Base-by-base conservation (phyloP, 179 eudicot genomes). In the Beta macrorhiza region DNA sequence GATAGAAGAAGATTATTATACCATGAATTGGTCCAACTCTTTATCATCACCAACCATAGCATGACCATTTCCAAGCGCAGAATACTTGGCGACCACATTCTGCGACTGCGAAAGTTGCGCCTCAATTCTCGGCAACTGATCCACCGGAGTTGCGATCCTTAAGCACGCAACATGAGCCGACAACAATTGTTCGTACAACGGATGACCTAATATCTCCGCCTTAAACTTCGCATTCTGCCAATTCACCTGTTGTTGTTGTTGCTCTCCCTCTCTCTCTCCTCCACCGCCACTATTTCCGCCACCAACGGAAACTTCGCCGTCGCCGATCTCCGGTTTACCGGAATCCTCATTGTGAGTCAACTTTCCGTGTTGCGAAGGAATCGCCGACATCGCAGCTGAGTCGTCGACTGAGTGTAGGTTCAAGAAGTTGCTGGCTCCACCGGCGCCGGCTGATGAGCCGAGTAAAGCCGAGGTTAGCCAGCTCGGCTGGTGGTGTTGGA, bases 131-230 rank as follows among this genome's bases (percentile, higher is more conserved):
- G 90, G 91, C 79, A 92, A 72, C 87, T 92, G 93, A 85, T 92
- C 97, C 69, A 92, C 93, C 75, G 97, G 97, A 71, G 93, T 92
- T 0, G 97, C 93, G 19, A 91, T 87, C 53, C 91, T 84, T 79
- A 92, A 72, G 76, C 97, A 92, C 74, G 91, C 91, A 15, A 92
- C 93, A 63, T 92, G 97, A 2, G 93, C 93, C 79, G 92, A 82
- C 80, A 92, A 57, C 72, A 92, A 68, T 85, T 92, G 97, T 67
- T 91, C 97, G 81, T 91, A 92, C 79, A 92, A 61, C 44, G 93
- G 93, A 75, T 92, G 97, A 7, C 87, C 59, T 17, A 91, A 20
- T 57, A 92, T 77, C 77, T 85, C 93, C 29, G 91, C 89, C 59
- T 92, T 92, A 55, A 72, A 74, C 87, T 81, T 89, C 8, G 91